phyloP scores from a whole-genome alignment of 2,329 filamentous ascomycete genomes.

The Trichophyton schoenleinii region DNA sequence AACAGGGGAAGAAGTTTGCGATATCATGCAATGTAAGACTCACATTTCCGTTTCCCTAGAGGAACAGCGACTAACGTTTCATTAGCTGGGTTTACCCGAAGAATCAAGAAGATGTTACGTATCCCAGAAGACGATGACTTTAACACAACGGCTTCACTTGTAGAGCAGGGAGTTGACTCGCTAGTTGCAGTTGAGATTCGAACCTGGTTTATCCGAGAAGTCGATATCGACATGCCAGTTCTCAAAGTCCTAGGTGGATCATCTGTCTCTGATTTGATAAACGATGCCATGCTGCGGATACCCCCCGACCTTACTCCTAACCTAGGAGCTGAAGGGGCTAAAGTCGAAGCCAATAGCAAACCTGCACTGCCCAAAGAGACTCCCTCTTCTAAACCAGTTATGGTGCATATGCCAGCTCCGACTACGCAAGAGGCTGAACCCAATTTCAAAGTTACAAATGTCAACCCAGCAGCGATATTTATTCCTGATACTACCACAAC shows the following conservation, averaged over 20 bases:
- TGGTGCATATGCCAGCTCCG: not conserved
- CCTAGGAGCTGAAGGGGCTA: not conserved
- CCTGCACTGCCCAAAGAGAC: not conserved
- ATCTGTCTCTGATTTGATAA: not conserved
- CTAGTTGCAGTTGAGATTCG: constrained; percentile 13
- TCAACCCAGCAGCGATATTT: no score
- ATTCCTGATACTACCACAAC: not conserved
- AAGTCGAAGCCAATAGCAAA: not conserved
- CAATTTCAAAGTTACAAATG: not conserved
- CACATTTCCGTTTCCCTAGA: not conserved
- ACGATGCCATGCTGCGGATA: constrained; percentile 8
- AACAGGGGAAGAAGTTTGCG: not conserved
- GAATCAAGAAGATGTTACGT: constrained; percentile 18
- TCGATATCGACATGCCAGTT: constrained; percentile 12
- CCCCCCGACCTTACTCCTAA: not conserved
- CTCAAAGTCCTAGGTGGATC: constrained; percentile 10
- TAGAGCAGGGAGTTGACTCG: constrained; percentile 12
- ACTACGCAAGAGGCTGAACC: not conserved
- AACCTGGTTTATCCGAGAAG: constrained; percentile 12
- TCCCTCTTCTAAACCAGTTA: not conserved
- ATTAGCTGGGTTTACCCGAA: constrained; percentile 5
- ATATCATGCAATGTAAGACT: not conserved
- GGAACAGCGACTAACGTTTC: not conserved
- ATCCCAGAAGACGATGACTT: constrained; percentile 21
- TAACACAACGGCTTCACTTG: constrained; percentile 1